A percentile compares a stretch with the other conserved stretches of the same genome.
These are phyloP conservation scores for Scheffersomyces insectosa DNA, from an alignment of 1,139 yeast genomes.

Conservation along the genomic window DNA sequence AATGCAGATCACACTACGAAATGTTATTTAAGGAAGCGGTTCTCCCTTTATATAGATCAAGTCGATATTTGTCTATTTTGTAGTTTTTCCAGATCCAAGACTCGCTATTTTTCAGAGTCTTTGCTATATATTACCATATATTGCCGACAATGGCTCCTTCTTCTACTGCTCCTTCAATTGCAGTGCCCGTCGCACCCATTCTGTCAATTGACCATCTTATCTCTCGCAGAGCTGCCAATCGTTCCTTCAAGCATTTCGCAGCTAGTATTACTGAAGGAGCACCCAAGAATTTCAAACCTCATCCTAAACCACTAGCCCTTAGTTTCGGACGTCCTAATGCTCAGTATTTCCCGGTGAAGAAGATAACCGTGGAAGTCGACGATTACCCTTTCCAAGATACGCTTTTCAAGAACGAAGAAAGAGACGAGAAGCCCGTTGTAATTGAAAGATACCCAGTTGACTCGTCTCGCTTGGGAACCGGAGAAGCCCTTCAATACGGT, in stretches of 20 bases:
- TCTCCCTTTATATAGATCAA: too few species aligned
- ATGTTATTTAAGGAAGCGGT: too few species aligned
- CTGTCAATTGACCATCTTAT: conserved; percentile 33
- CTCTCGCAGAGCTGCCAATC: background rate
- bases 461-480: background rate
- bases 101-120: too few species aligned
- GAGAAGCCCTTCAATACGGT: conserved; percentile 3
- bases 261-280: background rate
- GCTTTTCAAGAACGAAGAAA: conserved; percentile 14
- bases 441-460: background rate
- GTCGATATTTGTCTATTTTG: too few species aligned
- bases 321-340: conserved; percentile 3
- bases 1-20: too few species aligned
- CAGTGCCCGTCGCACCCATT: background rate
- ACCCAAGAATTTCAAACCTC: conserved; percentile 3
- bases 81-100: too few species aligned
- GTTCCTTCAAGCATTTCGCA: conserved; percentile 1
- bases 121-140: too few species aligned
- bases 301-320: conserved; percentile 1
- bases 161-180: background rate
- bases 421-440: conserved; percentile 5
- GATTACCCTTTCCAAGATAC: conserved; percentile 4
- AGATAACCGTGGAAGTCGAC: background rate
- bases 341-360: conserved; percentile 2
- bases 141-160: background rate